These are phyloP conservation scores for Xylariaceae sp. DNA, from an alignment of 2,329 filamentous ascomycete species.

Conservation along the genomic window DNA sequence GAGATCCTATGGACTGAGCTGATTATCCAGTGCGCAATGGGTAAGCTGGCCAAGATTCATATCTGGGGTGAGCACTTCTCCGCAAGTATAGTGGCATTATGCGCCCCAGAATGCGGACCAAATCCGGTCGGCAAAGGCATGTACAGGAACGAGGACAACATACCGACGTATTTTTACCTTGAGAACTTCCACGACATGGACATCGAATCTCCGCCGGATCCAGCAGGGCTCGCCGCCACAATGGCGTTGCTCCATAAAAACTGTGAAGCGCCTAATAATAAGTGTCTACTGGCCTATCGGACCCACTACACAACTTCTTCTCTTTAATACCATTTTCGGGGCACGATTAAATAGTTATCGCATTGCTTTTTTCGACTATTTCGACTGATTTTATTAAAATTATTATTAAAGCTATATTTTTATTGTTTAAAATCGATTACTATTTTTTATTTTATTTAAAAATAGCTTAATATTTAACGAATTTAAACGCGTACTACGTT, in stretches of 20 bases:
- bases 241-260: constrained; percentile 16
- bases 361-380: too few species aligned
- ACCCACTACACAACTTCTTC: too few species aligned
- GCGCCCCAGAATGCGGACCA: constrained; percentile 5
- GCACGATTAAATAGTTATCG: too few species aligned
- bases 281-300: too few species aligned
- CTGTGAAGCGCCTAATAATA: constrained; percentile 11
- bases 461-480: too few species aligned
- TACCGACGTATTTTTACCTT: constrained; percentile 12
- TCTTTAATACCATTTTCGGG: too few species aligned
- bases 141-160: constrained; percentile 4
- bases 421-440: too few species aligned
- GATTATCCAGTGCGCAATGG: constrained; percentile 5
- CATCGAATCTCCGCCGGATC: constrained; percentile 6
- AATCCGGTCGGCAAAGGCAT: constrained; percentile 10
- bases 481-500: too few species aligned
- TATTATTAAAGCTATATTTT: too few species aligned
- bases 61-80: constrained; percentile 12
- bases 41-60: constrained; percentile 4
- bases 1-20: background rate
- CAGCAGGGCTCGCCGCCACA: constrained; percentile 5
- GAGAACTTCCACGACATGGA: constrained; percentile 17
- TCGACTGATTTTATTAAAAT: too few species aligned
- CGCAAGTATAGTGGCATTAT: constrained; percentile 3
- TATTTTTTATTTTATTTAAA: too few species aligned